A percentile compares a stretch with the other conserved stretches of the same genome.
Conservation (phyloP, 1,139 yeast genomes). For the Geotrichum citri-aurantii region DNA sequence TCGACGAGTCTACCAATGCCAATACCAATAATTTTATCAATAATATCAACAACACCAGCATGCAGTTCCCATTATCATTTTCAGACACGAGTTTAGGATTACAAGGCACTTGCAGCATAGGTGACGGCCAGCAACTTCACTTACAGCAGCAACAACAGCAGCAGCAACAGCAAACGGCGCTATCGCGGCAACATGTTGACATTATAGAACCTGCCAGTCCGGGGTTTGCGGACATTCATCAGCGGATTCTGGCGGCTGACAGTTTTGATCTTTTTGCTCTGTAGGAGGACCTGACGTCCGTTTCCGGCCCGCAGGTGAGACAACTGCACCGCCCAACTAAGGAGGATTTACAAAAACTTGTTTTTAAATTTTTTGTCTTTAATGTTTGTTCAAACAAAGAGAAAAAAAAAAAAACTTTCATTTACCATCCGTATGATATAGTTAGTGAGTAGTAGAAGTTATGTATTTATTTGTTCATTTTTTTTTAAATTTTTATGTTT, state of each 20-base stretch:
- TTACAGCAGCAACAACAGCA: not conserved
- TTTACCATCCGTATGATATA: too few species aligned
- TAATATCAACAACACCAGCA: too few species aligned
- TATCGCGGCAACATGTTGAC: not conserved
- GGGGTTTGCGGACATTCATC: not conserved
- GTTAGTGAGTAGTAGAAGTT: too few species aligned
- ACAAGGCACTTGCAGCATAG: not conserved
- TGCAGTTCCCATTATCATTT: not conserved
- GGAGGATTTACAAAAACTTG: too few species aligned
- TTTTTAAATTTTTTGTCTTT: too few species aligned
- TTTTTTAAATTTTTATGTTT: too few species aligned
- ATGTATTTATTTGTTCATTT: too few species aligned
- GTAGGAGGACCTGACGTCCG: too few species aligned
- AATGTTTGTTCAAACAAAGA: too few species aligned
- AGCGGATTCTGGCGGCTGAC: not conserved
- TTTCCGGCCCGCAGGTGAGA: too few species aligned
- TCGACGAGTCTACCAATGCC: not conserved
- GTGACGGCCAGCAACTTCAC: not conserved
- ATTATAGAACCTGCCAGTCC: not conserved
- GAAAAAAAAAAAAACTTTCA: too few species aligned
- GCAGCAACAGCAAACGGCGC: not conserved
- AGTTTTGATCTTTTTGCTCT: not conserved
- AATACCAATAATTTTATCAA: not conserved
- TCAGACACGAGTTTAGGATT: not conserved
- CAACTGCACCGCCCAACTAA: too few species aligned